Evolutionary conservation across 192 early-diverging fungal genomes (phyloP).

Genomic region (Nowakowskiella sp.): DNA sequence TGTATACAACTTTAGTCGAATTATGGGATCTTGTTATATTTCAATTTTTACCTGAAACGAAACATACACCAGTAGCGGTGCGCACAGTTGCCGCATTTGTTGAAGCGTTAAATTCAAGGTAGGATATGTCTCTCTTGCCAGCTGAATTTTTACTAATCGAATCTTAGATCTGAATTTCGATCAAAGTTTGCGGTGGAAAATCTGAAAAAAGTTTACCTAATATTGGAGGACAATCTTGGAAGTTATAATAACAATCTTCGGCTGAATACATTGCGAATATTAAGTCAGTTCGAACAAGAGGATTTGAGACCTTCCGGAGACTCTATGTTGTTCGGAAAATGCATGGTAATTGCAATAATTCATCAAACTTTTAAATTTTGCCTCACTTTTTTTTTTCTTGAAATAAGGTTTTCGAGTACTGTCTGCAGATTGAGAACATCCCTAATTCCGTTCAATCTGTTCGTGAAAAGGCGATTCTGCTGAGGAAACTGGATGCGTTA

Average conservation of each 20-base stretch:
- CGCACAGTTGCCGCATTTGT: too few relatives aligned
- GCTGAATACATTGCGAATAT: conserved; percentile 58
- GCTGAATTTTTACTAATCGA: too few relatives aligned
- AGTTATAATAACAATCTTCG: conserved; percentile 48
- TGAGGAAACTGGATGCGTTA: conserved; percentile 64
- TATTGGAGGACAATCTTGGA: conserved; percentile 53
- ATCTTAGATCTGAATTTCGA: not conserved
- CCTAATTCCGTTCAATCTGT: conserved; percentile 50
- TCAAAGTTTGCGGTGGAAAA: conserved; percentile 22
- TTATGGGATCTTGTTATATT: too few relatives aligned
- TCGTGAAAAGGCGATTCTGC: conserved; percentile 71
- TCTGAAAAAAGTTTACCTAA: conserved; percentile 40
- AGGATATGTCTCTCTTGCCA: too few relatives aligned
- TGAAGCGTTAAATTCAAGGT: too few relatives aligned
- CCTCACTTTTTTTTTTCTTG: too few relatives aligned
- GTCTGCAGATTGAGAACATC: conserved; percentile 56
- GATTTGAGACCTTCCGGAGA: conserved; percentile 26
- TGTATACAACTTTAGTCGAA: too few relatives aligned
- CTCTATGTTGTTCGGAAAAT: conserved; percentile 8
- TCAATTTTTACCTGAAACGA: too few relatives aligned
- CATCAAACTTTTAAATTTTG: too few relatives aligned
- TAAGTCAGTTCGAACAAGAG: conserved; percentile 62
- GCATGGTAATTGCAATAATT: conserved; percentile 1
- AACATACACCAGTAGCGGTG: too few relatives aligned
- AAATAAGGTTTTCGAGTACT: conserved; percentile 21